A percentile compares a stretch with the other conserved stretches of the same genome.
These are phyloP conservation scores for Chaetomium sp. DNA, from an alignment of 2,329 filamentous ascomycete species.

Conservation along the genomic window DNA sequence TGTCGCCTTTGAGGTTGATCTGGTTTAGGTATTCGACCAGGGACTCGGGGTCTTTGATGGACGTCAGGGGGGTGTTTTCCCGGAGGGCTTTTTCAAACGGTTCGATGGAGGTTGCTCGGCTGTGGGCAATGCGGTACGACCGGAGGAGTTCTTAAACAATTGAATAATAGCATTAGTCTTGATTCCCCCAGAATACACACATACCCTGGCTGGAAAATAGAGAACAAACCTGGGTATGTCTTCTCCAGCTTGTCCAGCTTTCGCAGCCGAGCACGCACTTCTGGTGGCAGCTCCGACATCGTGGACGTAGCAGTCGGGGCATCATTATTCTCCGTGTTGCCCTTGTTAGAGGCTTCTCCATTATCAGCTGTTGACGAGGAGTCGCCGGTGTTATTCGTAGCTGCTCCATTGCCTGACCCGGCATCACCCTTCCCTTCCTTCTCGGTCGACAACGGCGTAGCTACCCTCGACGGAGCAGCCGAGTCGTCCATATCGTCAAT, in stretches of 20 bases:
- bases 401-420: not conserved
- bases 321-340: not conserved
- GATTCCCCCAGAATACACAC: too few relatives aligned
- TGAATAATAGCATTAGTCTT: not conserved
- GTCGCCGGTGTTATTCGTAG: not conserved
- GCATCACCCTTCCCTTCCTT: slow-evolving; percentile 26
- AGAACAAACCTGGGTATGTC: slow-evolving; percentile 67
- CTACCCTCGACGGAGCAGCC: slow-evolving; percentile 40
- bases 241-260: slow-evolving; percentile 87
- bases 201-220: not conserved
- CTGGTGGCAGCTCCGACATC: slow-evolving; percentile 57
- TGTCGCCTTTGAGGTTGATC: slow-evolving; percentile 75
- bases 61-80: slow-evolving; percentile 86
- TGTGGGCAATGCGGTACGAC: slow-evolving; percentile 87
- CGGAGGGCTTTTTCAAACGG: slow-evolving; percentile 86
- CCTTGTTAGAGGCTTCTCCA: not conserved
- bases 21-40: slow-evolving; percentile 88
- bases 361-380: slow-evolving; percentile 8
- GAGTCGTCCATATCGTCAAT: slow-evolving; percentile 74
- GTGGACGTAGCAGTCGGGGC: slow-evolving; percentile 14
- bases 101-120: slow-evolving; percentile 79
- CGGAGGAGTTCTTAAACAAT: slow-evolving; percentile 64
- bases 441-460: slow-evolving; percentile 38
- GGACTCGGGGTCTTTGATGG: slow-evolving; percentile 76
- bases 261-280: slow-evolving; percentile 68